Conservation (phyloP, 352 stramenopile genomes). For the Pythium rishiriense region DNA sequence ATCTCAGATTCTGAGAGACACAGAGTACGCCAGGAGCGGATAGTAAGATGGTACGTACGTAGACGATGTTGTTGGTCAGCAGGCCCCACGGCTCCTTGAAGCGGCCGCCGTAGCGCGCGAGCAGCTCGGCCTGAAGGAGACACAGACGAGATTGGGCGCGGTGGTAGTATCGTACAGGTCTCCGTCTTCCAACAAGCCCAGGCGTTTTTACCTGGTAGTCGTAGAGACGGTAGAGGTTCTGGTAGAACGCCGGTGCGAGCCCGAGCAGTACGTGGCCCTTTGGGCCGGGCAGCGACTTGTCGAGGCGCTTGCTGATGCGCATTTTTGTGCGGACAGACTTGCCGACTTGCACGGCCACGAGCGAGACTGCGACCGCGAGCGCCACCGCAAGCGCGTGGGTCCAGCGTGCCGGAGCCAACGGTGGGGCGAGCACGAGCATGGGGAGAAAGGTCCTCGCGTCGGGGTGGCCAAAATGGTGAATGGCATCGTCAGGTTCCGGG, state of each 20-base stretch:
- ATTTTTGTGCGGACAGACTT: slow-evolving; percentile 40
- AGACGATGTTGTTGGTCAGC: slow-evolving; percentile 44
- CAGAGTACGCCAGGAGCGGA: too few species aligned
- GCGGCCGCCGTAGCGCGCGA: slow-evolving; percentile 38
- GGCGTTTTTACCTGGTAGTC: slow-evolving; percentile 32
- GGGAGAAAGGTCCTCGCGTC: neutral
- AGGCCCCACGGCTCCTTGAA: slow-evolving; percentile 66
- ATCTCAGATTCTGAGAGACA: too few species aligned
- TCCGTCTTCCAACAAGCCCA: too few species aligned
- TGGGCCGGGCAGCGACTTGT: slow-evolving; percentile 35
- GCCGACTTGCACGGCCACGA: slow-evolving; percentile 5
- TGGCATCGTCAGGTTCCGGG: too few species aligned
- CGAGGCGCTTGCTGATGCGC: slow-evolving; percentile 41
- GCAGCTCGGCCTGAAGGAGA: slow-evolving; percentile 35
- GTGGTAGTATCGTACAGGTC: too few species aligned
- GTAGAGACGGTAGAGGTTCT: slow-evolving; percentile 53
- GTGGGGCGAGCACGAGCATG: slow-evolving; percentile 7
- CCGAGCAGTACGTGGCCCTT: slow-evolving; percentile 45
- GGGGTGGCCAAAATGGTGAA: neutral
- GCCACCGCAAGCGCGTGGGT: neutral
- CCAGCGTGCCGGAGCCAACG: slow-evolving; percentile 1
- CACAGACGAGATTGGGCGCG: too few species aligned
- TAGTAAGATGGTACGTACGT: slow-evolving; percentile 7
- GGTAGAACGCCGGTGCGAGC: slow-evolving; percentile 52
- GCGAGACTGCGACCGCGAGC: neutral